These are phyloP conservation scores for Marsdenia floribunda DNA, from an alignment of 257 asterid genomes.

Conservation along the genomic window DNA sequence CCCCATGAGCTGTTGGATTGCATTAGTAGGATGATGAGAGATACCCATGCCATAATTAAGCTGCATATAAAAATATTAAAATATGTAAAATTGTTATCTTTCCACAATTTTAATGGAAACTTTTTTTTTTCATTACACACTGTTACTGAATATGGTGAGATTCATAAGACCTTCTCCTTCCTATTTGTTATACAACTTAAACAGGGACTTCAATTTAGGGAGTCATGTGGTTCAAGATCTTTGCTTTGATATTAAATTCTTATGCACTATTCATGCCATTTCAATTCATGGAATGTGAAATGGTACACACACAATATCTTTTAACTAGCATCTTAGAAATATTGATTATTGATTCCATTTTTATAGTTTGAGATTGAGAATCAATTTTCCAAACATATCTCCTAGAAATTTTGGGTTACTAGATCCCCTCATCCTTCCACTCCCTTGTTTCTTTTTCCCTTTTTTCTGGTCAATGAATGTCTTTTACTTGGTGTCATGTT, in stretches of 20 bases:
- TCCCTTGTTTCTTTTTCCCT: too few relatives aligned
- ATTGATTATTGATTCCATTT: not conserved
- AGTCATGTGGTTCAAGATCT: not conserved
- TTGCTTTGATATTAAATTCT: not conserved
- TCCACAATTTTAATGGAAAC: not conserved
- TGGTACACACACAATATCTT: too few relatives aligned
- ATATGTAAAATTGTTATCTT: not conserved
- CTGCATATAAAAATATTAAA: not conserved
- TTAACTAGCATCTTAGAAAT: not conserved
- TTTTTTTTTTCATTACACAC: not conserved
- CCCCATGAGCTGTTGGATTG: not conserved
- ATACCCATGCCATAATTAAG: not conserved
- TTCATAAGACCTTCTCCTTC: not conserved
- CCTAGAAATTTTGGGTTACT: not conserved
- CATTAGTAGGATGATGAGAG: not conserved
- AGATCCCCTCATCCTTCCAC: not conserved
- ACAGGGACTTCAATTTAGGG: not conserved
- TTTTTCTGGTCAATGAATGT: not conserved
- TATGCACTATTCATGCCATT: too few relatives aligned
- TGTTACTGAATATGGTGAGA: not conserved
- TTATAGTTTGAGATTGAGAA: not conserved
- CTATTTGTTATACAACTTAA: not conserved
- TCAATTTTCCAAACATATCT: not conserved
- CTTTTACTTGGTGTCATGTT: not conserved
- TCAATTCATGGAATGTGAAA: too few relatives aligned